A percentile compares a stretch with the other conserved stretches of the same genome.
phyloP scores from a whole-genome alignment of 352 stramenopile species.

The Globisporangium nodosum region DNA sequence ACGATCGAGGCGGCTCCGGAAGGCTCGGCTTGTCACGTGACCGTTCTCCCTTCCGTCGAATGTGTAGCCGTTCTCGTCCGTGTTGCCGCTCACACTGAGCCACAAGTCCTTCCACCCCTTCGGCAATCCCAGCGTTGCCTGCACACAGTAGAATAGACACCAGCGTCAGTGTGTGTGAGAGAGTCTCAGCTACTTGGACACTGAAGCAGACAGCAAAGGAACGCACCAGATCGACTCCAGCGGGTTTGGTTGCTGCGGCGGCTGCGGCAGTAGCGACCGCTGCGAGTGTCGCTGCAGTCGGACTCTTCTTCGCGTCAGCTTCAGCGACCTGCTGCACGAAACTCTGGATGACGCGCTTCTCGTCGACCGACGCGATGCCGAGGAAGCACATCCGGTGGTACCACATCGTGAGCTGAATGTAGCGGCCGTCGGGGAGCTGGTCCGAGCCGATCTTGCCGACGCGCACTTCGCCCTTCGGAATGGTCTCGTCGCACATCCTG shows the following conservation, averaged over 20 bases:
- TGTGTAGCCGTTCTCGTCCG: conserved; percentile 69
- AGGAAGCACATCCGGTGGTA: conserved; percentile 58
- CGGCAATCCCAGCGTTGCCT: conserved; percentile 44
- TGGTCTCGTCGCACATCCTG: conserved; percentile 33
- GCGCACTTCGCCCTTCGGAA: conserved; percentile 39
- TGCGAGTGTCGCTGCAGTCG: background rate
- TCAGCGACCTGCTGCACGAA: background rate
- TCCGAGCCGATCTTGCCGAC: conserved; percentile 53
- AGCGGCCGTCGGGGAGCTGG: conserved; percentile 16
- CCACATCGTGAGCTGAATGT: conserved; percentile 36
- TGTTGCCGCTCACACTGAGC: conserved; percentile 56
- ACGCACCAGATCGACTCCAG: conserved; percentile 19
- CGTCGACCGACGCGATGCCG: conserved; percentile 19
- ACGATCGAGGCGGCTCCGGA: conserved; percentile 67
- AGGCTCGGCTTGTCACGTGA: conserved; percentile 50
- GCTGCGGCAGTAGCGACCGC: background rate
- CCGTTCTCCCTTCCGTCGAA: conserved; percentile 65
- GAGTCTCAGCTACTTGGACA: background rate
- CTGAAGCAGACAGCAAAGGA: background rate
- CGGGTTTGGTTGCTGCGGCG: background rate
- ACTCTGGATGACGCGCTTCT: conserved; percentile 35
- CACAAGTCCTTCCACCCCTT: conserved; percentile 63
- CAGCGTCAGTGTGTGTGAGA: background rate
- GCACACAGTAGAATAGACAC: background rate
- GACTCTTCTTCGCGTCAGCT: background rate